Percentiles rank a stretch among this genome's conserved stretches.
These are phyloP conservation scores for Anethum foeniculum DNA, from an alignment of 140 eudicot species.

Conservation along the genomic window DNA sequence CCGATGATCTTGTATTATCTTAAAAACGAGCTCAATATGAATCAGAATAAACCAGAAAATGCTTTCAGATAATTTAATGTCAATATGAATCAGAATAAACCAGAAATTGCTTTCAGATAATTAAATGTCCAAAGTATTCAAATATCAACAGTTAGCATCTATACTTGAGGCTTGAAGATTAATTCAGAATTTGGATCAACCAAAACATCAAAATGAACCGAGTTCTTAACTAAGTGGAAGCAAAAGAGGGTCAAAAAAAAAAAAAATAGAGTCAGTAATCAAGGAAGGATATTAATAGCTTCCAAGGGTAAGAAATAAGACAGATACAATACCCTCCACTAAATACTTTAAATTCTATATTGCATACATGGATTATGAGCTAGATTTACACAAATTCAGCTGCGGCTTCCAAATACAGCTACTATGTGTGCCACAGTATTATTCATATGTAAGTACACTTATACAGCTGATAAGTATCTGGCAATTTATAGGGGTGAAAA, in stretches of 20 bases:
- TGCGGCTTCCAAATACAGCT: background rate
- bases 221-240: background rate
- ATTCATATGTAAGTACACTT: background rate
- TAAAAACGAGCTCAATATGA: background rate
- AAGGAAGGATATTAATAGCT: background rate
- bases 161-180: background rate
- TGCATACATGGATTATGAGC: background rate
- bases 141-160: background rate
- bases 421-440: background rate
- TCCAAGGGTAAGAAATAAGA: background rate
- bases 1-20: background rate
- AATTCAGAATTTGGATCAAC: background rate
- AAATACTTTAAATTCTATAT: background rate
- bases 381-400: background rate
- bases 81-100: background rate
- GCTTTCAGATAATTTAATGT: background rate
- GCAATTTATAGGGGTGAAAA: background rate
- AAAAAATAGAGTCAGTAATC: background rate
- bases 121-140: background rate
- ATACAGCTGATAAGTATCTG: background rate
- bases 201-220: background rate
- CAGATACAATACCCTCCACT: background rate
- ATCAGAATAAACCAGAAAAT: background rate
- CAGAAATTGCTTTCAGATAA: background rate
- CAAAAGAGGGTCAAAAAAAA: background rate